Evolutionary conservation across 1,139 yeast species (phyloP).

Genomic region (Candida sp.): DNA sequence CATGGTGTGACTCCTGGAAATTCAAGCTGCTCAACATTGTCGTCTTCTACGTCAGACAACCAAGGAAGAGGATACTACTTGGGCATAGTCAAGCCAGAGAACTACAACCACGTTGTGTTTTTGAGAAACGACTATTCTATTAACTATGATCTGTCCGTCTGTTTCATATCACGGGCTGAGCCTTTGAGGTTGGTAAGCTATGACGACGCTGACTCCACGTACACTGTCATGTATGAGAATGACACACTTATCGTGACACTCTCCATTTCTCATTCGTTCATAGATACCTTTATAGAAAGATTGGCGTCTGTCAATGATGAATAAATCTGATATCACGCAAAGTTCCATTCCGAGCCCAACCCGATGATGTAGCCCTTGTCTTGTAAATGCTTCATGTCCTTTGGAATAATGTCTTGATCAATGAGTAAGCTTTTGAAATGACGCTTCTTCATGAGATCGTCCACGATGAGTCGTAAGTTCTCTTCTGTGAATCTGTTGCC

Average conservation of each 20-base stretch:
- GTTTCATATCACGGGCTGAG: neutral
- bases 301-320: neutral
- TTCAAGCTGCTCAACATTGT: neutral
- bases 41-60: neutral
- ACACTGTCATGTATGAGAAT: neutral
- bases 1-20: neutral
- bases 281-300: slow-evolving; percentile 1
- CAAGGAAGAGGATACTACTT: neutral
- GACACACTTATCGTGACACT: neutral
- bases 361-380: neutral
- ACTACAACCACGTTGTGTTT: neutral
- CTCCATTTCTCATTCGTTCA: neutral
- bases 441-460: neutral
- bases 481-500: neutral
- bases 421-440: neutral
- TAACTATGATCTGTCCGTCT: neutral
- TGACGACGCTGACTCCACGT: neutral
- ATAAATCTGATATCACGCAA: neutral
- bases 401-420: neutral
- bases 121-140: slow-evolving; percentile 1
- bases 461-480: neutral
- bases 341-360: neutral
- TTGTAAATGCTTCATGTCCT: neutral
- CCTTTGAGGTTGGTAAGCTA: neutral
- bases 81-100: neutral